Evolutionary conservation across 2,329 filamentous ascomycete species (phyloP).

Genomic region (Ascocoryne sarcoides): DNA sequence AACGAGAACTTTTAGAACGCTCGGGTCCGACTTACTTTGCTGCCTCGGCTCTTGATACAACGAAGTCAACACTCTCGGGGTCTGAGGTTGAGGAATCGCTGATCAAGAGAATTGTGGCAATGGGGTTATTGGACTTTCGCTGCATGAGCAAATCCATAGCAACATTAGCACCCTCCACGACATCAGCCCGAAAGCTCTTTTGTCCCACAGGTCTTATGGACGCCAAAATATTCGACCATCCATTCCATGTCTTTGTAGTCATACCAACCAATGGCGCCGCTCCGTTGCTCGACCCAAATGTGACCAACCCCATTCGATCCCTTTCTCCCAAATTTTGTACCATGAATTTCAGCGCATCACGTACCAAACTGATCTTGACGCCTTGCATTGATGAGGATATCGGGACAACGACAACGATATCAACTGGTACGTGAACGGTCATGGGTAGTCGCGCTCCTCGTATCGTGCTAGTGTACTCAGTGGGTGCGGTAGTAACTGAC

Average conservation of each 20-base stretch:
- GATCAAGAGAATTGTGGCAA: constrained; percentile 92
- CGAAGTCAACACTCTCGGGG: constrained; percentile 92
- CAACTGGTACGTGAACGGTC: constrained; percentile 74
- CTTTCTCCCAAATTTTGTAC: constrained; percentile 82
- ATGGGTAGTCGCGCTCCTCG: constrained; percentile 31
- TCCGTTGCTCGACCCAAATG: constrained; percentile 88
- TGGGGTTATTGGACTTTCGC: constrained; percentile 87
- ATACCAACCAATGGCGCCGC: constrained; percentile 95
- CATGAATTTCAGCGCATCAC: constrained; percentile 87
- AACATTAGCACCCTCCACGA: constrained; percentile 94
- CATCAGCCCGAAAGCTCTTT: constrained; percentile 92
- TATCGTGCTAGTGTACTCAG: constrained; percentile 72
- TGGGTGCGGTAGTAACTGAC: constrained; percentile 80
- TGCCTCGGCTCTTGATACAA: constrained; percentile 90
- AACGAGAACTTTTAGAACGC: constrained; percentile 13
- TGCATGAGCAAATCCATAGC: constrained; percentile 99
- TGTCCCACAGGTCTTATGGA: constrained; percentile 91
- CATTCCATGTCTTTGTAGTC: constrained; percentile 89
- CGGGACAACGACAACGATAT: constrained; percentile 92
- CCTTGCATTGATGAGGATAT: constrained; percentile 99
- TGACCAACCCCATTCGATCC: constrained; percentile 94
- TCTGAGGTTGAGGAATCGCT: constrained; percentile 96
- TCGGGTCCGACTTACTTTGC: constrained; percentile 62
- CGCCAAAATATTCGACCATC: constrained; percentile 78
- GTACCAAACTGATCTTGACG: constrained; percentile 91